Percentiles rank a stretch among this genome's conserved stretches.
phyloP scores from a whole-genome alignment of 768 basidiomycete species.

The Lactarius sanguifluus region DNA sequence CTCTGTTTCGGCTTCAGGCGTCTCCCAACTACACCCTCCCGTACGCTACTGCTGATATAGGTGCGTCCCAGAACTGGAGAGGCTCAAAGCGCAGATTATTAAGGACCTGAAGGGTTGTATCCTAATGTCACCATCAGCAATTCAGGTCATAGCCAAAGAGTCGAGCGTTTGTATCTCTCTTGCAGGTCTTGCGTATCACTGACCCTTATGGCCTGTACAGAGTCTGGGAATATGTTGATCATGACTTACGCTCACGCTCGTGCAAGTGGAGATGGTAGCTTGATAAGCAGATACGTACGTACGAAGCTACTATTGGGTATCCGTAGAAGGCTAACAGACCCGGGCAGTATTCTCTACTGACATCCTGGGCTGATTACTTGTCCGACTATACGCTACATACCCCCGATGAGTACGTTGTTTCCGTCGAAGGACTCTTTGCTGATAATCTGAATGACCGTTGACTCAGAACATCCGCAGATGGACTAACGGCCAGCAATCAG shows the following conservation, averaged over 20 bases:
- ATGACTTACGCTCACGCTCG: slow-evolving; percentile 37
- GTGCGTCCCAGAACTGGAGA: slow-evolving; percentile 7
- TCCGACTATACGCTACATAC: slow-evolving; percentile 47
- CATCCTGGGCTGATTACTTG: slow-evolving; percentile 37
- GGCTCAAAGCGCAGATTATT: background rate
- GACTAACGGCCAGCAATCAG: slow-evolving; percentile 46
- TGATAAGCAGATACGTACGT: slow-evolving; percentile 32
- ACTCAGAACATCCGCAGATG: slow-evolving; percentile 25
- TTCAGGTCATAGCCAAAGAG: slow-evolving; percentile 4
- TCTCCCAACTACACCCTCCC: slow-evolving; percentile 22
- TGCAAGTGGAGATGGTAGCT: slow-evolving; percentile 31
- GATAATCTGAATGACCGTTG: slow-evolving; percentile 7
- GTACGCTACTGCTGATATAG: slow-evolving; percentile 30
- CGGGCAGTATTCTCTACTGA: slow-evolving; percentile 33
- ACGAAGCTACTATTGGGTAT: background rate
- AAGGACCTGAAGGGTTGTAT: slow-evolving; percentile 9
- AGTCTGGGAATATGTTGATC: slow-evolving; percentile 40
- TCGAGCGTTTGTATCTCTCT: slow-evolving; percentile 19
- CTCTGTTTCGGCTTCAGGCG: slow-evolving; percentile 30
- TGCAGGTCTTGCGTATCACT: background rate
- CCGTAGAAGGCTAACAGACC: background rate
- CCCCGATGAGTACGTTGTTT: slow-evolving; percentile 49
- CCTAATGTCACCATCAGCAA: slow-evolving; percentile 15
- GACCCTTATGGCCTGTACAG: slow-evolving; percentile 11
- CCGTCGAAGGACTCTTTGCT: slow-evolving; percentile 43